These are phyloP conservation scores for Citeromyces nyonsensis DNA, from an alignment of 805 yeast genomes.

Conservation along the genomic window DNA sequence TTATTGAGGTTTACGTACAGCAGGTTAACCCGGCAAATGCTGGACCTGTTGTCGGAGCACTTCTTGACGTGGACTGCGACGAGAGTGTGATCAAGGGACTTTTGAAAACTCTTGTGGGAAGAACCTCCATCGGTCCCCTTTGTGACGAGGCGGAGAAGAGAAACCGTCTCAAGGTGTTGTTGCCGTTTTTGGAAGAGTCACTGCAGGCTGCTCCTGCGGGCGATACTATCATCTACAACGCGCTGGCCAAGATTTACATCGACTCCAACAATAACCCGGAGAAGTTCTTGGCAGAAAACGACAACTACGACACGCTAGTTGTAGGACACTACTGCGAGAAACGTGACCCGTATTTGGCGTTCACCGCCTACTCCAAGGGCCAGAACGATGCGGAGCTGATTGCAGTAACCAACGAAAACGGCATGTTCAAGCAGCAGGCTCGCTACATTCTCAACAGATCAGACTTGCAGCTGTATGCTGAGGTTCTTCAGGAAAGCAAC, in stretches of 20 bases:
- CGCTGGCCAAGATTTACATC: slow-evolving; percentile 93
- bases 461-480: slow-evolving; percentile 71
- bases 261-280: slow-evolving; percentile 97
- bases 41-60: slow-evolving; percentile 92
- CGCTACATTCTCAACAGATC: slow-evolving; percentile 82
- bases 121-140: slow-evolving; percentile 81
- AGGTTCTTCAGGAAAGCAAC: slow-evolving; percentile 62
- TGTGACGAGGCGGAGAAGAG: slow-evolving; percentile 94
- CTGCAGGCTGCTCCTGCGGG: slow-evolving; percentile 76
- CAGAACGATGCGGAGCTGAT: slow-evolving; percentile 80
- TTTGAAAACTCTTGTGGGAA: slow-evolving; percentile 77
- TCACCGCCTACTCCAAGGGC: slow-evolving; percentile 95
- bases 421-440: slow-evolving; percentile 99
- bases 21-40: slow-evolving; percentile 93
- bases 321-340: slow-evolving; percentile 98
- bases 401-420: slow-evolving; percentile 86
- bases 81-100: slow-evolving; percentile 73
- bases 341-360: slow-evolving; percentile 97
- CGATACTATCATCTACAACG: slow-evolving; percentile 72
- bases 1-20: slow-evolving; percentile 95
- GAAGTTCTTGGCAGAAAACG: slow-evolving; percentile 85
- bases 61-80: slow-evolving; percentile 95
- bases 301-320: slow-evolving; percentile 78
- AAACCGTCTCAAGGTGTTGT: slow-evolving; percentile 77
- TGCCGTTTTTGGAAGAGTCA: slow-evolving; percentile 88